Evolutionary conservation across 352 stramenopile species (phyloP).

Genomic region (Pythium dissimile): DNA sequence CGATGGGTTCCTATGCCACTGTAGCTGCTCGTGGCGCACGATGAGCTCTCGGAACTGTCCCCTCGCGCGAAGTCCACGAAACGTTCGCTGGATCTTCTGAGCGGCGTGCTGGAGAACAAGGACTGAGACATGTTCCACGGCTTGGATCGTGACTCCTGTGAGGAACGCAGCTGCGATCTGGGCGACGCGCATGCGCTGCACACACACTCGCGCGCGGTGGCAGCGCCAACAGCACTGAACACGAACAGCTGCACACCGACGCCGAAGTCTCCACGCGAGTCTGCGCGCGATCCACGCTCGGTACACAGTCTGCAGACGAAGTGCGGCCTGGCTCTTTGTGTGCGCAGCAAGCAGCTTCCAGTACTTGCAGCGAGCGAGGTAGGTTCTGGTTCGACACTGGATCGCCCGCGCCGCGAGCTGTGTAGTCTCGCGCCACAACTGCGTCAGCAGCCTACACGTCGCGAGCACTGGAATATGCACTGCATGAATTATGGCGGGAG

Average conservation of each 20-base stretch:
- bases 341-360: conserved; percentile 19
- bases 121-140: conserved; percentile 16
- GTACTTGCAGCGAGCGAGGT: conserved; percentile 26
- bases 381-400: conserved; percentile 34
- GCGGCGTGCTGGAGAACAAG: conserved; percentile 28
- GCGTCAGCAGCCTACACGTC: conserved; percentile 19
- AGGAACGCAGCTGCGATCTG: conserved; percentile 21
- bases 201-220: conserved; percentile 17
- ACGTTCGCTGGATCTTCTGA: conserved; percentile 37
- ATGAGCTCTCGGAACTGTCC: conserved; percentile 32
- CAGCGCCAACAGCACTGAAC: conserved; percentile 58
- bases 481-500: conserved; percentile 27
- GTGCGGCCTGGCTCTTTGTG: conserved; percentile 18
- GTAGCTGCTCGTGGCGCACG: conserved; percentile 28
- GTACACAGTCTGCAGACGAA: conserved; percentile 43
- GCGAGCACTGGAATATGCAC: conserved; percentile 38
- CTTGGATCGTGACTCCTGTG: conserved; percentile 11
- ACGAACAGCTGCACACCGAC: conserved; percentile 23
- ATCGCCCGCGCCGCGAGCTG: conserved; percentile 24
- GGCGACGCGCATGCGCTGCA: conserved; percentile 21
- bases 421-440: conserved; percentile 27
- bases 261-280: conserved; percentile 22
- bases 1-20: conserved; percentile 52
- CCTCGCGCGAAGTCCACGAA: conserved; percentile 36
- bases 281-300: conserved; percentile 36